Percentiles rank a stretch among this genome's conserved stretches.
These are phyloP conservation scores for Mytilinidion resinicola DNA, from an alignment of 495 filamentous ascomycete species.

Conservation along the genomic window DNA sequence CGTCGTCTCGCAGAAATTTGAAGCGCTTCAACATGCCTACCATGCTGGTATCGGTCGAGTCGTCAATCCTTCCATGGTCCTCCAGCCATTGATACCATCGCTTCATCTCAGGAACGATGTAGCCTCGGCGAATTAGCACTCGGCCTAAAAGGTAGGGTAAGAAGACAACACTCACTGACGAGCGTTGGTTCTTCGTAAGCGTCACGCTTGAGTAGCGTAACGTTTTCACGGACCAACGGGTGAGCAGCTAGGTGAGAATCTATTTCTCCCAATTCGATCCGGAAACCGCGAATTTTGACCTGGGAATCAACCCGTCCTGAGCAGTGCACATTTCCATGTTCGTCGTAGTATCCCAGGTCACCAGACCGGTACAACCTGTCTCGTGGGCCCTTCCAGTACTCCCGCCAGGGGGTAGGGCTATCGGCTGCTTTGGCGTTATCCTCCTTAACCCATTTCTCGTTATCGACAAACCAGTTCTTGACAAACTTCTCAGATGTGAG, in stretches of 20 bases:
- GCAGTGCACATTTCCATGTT: slow-evolving; percentile 54
- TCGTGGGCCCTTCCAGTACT: slow-evolving; percentile 74
- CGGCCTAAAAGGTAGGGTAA: not conserved
- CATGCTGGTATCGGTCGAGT: slow-evolving; percentile 45
- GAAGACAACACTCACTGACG: slow-evolving; percentile 45
- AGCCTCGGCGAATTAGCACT: slow-evolving; percentile 38
- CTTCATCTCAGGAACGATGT: slow-evolving; percentile 76
- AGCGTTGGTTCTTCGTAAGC: slow-evolving; percentile 84
- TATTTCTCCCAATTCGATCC: slow-evolving; percentile 92
- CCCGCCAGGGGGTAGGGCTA: slow-evolving; percentile 61
- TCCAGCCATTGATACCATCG: slow-evolving; percentile 65
- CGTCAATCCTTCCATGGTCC: slow-evolving; percentile 47
- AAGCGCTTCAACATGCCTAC: slow-evolving; percentile 58
- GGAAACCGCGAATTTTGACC: slow-evolving; percentile 92
- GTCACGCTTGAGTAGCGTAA: slow-evolving; percentile 80
- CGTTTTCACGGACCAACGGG: slow-evolving; percentile 75
- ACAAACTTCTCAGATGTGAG: slow-evolving; percentile 77
- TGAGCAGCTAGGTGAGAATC: slow-evolving; percentile 77
- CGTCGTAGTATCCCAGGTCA: slow-evolving; percentile 70
- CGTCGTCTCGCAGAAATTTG: slow-evolving; percentile 61
- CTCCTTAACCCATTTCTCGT: slow-evolving; percentile 60
- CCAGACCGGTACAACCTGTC: slow-evolving; percentile 83
- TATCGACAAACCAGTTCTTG: slow-evolving; percentile 81
- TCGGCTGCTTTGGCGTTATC: slow-evolving; percentile 46
- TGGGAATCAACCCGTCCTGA: slow-evolving; percentile 79